Evolutionary conservation across 331 rosid genomes (phyloP).

Genomic region (Acacia concinna): DNA sequence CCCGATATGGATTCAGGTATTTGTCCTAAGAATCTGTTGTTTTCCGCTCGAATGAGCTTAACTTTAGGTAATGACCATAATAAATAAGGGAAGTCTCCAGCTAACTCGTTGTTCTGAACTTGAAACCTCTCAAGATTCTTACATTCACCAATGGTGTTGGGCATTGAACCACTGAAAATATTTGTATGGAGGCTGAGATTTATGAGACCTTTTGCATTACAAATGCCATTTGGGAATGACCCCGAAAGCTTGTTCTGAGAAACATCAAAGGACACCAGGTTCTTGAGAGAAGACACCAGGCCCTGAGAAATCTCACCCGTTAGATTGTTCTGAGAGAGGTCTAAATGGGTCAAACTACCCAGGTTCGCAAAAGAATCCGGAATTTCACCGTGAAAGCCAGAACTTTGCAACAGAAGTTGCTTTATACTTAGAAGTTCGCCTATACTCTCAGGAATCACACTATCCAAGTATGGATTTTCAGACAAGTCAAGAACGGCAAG

Average conservation of each 20-base stretch:
- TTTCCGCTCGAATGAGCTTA: slow-evolving; percentile 88
- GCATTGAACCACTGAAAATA: slow-evolving; percentile 62
- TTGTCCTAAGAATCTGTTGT: slow-evolving; percentile 75
- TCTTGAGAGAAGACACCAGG: slow-evolving; percentile 66
- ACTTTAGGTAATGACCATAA: slow-evolving; percentile 83
- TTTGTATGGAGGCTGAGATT: slow-evolving; percentile 75
- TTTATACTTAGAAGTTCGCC: slow-evolving; percentile 69
- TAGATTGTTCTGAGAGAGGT: slow-evolving; percentile 84
- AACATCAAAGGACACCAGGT: slow-evolving; percentile 80
- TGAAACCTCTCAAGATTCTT: slow-evolving; percentile 83
- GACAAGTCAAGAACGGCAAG: slow-evolving; percentile 86
- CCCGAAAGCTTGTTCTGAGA: slow-evolving; percentile 81
- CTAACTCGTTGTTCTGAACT: slow-evolving; percentile 84
- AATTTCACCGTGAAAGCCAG: slow-evolving; percentile 82
- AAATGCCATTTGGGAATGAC: slow-evolving; percentile 68
- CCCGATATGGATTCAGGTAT: slow-evolving; percentile 73
- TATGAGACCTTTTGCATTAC: slow-evolving; percentile 58
- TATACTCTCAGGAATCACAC: slow-evolving; percentile 76
- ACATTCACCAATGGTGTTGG: slow-evolving; percentile 62
- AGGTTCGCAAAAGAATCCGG: slow-evolving; percentile 69
- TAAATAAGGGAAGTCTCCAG: slow-evolving; percentile 69
- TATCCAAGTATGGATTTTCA: slow-evolving; percentile 66
- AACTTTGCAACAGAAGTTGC: slow-evolving; percentile 66
- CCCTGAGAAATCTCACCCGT: slow-evolving; percentile 64
- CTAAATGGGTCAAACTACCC: slow-evolving; percentile 59